A percentile compares a stretch with the other conserved stretches of the same genome.
These are phyloP conservation scores for Beta macrorhiza DNA, from an alignment of 179 eudicot species.

Conservation along the genomic window DNA sequence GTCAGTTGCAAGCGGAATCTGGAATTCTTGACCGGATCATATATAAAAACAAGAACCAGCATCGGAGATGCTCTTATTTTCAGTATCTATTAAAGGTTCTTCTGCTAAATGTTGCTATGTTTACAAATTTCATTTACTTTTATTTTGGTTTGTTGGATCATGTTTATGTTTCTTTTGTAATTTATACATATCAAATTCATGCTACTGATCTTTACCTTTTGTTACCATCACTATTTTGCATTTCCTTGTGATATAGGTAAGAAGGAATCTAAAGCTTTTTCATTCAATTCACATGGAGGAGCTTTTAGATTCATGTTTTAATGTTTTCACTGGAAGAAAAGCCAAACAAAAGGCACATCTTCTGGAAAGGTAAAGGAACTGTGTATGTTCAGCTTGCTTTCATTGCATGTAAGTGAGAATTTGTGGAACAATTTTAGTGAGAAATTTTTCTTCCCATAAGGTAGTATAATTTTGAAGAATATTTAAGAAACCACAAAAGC, in stretches of 20 bases:
- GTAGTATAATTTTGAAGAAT: background rate
- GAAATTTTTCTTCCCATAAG: no score
- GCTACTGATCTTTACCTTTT: background rate
- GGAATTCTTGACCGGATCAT: conserved; percentile 73
- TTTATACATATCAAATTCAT: background rate
- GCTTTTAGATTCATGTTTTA: conserved; percentile 60
- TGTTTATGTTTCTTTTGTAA: background rate
- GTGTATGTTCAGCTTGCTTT: background rate
- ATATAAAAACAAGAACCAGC: conserved; percentile 91
- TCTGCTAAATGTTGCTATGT: background rate
- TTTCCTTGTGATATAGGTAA: conserved; percentile 53
- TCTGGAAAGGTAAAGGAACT: conserved; percentile 62
- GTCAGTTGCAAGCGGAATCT: conserved; percentile 62
- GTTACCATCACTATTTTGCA: background rate
- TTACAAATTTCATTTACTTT: background rate
- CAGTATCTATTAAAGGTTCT: conserved; percentile 73
- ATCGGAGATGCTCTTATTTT: conserved; percentile 72
- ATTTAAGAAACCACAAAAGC: no score
- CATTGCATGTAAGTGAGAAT: no score
- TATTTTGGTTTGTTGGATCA: no score
- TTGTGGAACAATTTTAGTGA: background rate
- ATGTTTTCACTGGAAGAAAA: conserved; percentile 55
- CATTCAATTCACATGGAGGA: conserved; percentile 57
- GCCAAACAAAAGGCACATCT: conserved; percentile 76
- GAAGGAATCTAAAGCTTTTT: conserved; percentile 73